These are phyloP conservation scores for Centella asiatica DNA, from an alignment of 129 eudicot genomes.

Conservation along the genomic window DNA sequence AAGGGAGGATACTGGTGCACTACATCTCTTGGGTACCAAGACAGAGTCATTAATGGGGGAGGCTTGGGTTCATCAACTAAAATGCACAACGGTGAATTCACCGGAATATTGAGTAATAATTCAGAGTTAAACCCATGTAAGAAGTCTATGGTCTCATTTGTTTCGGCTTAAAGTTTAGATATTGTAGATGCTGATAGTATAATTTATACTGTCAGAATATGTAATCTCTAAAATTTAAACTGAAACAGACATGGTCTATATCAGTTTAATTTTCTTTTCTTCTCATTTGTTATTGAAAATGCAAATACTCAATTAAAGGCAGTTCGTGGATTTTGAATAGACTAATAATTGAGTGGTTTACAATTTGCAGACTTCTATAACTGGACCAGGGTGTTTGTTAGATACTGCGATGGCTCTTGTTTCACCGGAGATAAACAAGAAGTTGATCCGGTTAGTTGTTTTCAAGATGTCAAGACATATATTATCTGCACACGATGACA, in stretches of 20 bases:
- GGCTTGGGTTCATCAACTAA: slow-evolving; percentile 11
- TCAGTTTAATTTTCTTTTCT: too few relatives aligned
- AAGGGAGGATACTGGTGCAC: slow-evolving; percentile 15
- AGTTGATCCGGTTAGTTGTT: neutral
- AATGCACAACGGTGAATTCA: neutral
- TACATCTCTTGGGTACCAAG: neutral
- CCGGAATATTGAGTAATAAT: neutral
- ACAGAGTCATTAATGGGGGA: neutral
- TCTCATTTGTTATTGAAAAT: too few relatives aligned
- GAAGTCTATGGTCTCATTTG: neutral
- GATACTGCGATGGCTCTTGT: slow-evolving; percentile 5
- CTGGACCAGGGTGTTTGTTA: slow-evolving; percentile 1
- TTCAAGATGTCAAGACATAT: too few relatives aligned
- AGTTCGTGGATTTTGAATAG: too few relatives aligned
- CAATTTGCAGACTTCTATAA: slow-evolving; percentile 4
- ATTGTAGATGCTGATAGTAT: too few relatives aligned
- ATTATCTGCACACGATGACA: too few relatives aligned
- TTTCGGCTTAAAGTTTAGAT: too few relatives aligned
- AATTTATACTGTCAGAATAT: neutral
- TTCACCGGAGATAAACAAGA: slow-evolving; percentile 8
- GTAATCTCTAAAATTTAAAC: too few relatives aligned
- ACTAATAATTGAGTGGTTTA: too few relatives aligned
- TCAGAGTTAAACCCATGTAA: neutral
- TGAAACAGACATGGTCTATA: too few relatives aligned
- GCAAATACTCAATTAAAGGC: too few relatives aligned